phyloP scores from a whole-genome alignment of 257 asterid species.

The Nicotiana tabacum region DNA sequence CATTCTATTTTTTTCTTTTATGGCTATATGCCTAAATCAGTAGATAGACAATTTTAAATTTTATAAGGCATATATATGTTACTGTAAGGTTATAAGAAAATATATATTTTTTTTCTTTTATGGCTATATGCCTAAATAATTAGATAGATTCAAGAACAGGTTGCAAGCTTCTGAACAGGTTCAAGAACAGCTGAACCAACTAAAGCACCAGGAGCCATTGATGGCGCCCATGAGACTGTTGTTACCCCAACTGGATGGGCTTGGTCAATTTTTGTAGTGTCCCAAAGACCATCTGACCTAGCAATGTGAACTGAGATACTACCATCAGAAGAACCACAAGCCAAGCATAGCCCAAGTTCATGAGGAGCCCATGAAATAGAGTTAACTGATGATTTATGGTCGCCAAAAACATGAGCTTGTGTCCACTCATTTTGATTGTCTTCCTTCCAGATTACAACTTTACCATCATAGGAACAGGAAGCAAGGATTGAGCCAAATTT shows the following conservation, averaged over 20 bases:
- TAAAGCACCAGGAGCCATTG: conserved; percentile 23
- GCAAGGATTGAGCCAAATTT: conserved; percentile 84
- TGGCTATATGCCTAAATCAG: too few species aligned
- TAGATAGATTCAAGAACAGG: too few species aligned
- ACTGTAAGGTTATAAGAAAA: too few species aligned
- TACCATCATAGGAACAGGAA: conserved; percentile 86
- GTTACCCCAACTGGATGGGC: conserved; percentile 96
- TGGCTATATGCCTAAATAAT: too few species aligned
- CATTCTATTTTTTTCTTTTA: too few species aligned
- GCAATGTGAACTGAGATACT: conserved; percentile 67
- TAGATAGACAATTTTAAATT: too few species aligned
- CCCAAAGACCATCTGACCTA: conserved; percentile 77
- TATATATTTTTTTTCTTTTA: too few species aligned
- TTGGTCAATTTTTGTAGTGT: conserved; percentile 71
- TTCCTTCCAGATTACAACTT: conserved; percentile 86
- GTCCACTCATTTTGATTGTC: conserved; percentile 74
- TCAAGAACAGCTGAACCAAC: conserved; percentile 18
- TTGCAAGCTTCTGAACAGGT: conserved; percentile 23
- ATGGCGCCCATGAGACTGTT: conserved; percentile 48
- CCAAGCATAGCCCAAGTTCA: conserved; percentile 81
- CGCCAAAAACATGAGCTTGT: conserved; percentile 62
- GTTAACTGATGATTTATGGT: conserved; percentile 80
- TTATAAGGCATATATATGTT: too few species aligned
- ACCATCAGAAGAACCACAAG: conserved; percentile 92
- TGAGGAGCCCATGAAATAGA: conserved; percentile 96